These are phyloP conservation scores for Avena insularis DNA, from an alignment of 176 grass and related monocot genomes.

Conservation along the genomic window DNA sequence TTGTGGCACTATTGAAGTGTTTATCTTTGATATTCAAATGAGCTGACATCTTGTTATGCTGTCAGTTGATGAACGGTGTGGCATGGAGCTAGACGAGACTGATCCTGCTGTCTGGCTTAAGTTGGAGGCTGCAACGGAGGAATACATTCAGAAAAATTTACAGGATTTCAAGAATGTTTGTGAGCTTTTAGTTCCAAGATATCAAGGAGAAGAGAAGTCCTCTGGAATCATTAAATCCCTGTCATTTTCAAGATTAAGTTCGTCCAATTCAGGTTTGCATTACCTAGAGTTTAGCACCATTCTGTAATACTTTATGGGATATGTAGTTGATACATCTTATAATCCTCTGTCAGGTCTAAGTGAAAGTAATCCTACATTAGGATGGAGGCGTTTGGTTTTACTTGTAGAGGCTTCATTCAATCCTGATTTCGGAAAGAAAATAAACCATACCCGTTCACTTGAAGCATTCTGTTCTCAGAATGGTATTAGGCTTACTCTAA, in stretches of 20 bases:
- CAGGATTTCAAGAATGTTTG: slow-evolving; percentile 82
- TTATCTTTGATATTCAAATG: slow-evolving; percentile 31
- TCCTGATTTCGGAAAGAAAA: slow-evolving; percentile 76
- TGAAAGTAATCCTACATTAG: slow-evolving; percentile 79
- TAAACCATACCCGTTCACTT: slow-evolving; percentile 76
- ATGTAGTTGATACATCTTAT: slow-evolving; percentile 27
- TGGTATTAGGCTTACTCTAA: slow-evolving; percentile 80
- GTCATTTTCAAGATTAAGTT: slow-evolving; percentile 65
- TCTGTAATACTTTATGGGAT: neutral
- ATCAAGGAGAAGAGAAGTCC: slow-evolving; percentile 71
- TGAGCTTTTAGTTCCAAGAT: slow-evolving; percentile 80
- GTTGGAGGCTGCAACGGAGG: slow-evolving; percentile 91
- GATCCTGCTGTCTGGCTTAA: slow-evolving; percentile 93
- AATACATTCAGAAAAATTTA: slow-evolving; percentile 87
- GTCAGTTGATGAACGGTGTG: slow-evolving; percentile 96
- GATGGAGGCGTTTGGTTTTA: slow-evolving; percentile 93
- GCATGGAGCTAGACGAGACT: slow-evolving; percentile 98
- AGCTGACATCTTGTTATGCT: slow-evolving; percentile 37
- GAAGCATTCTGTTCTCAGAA: slow-evolving; percentile 85
- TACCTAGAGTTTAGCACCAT: slow-evolving; percentile 1
- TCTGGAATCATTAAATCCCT: slow-evolving; percentile 73
- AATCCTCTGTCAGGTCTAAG: slow-evolving; percentile 57
- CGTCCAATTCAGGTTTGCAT: slow-evolving; percentile 74
- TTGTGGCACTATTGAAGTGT: slow-evolving; percentile 1
- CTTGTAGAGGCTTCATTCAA: slow-evolving; percentile 88